Base-by-base conservation (phyloP, 441 rosid genomes). In the Geranium incanum region DNA sequence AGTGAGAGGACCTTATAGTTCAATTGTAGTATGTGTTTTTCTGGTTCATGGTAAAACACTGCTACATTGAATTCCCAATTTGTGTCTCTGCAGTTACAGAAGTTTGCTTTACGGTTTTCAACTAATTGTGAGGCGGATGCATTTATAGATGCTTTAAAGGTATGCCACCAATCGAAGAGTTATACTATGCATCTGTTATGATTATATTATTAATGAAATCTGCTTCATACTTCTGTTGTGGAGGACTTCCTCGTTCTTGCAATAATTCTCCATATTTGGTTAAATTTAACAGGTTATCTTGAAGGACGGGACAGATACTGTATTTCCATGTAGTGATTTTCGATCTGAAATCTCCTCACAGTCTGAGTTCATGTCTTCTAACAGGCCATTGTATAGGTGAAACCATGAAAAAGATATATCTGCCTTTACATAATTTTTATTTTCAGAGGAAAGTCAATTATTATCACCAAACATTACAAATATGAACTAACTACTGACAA, bases 101-200 rank as follows among this genome's bases (percentile, higher is more conserved):
- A 93, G 81, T 93, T 93, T 69, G 96, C 89, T 39, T 37, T 89
- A 69, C 85, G 87, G 70, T 93, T 93, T 80, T 71, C 81, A 45
- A 82, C 85, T 12, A 68, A 39, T 81, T 67, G 72, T 76, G 94
- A 85, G 71, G 85, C 87, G 0, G 85, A 81, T 78, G 67, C 74
- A 75, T 91, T 93, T 75, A 81, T 83, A 12, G 76, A 72, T 75
- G 72, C 77, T 78, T 75, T 93, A 78, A 82, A 84, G 88, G 98
- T 91, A 52, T 39, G 73, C 69, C 50, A 71, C 70, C 59, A 71
- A 68, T 60, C 21, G 66, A 48, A n/a, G 50, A 69, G 74, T 68
- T 70, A n/a, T 19, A 67, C 8, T 13, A 33, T 57, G 50, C 7
- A 55, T 15, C 67, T 57, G 52, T 55, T 73, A 15, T 52, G 7